A percentile compares a stretch with the other conserved stretches of the same genome.
Conservation (phyloP, 208 protist species). For the Trypanosomatidae sp. region DNA sequence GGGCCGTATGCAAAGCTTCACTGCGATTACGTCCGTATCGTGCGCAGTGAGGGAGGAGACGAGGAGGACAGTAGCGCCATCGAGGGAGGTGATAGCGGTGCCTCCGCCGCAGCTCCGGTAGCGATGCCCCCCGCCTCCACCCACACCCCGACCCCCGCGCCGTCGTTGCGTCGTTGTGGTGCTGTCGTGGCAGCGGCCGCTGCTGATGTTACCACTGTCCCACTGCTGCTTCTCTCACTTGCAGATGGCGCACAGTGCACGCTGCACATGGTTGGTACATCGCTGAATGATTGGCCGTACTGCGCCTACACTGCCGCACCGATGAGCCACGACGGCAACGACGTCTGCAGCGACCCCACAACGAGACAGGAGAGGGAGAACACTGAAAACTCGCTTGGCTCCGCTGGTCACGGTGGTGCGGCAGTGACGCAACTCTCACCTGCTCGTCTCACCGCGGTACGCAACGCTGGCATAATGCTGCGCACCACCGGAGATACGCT, state of each 20-base stretch:
- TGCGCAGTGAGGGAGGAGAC: constrained; percentile 1
- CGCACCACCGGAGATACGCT: constrained; percentile 10
- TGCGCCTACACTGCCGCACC: not conserved
- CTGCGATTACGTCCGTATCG: constrained; percentile 17
- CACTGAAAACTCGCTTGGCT: not conserved
- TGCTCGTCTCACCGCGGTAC: not conserved
- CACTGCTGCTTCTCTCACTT: constrained; percentile 18
- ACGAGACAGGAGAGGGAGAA: not conserved
- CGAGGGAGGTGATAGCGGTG: not conserved
- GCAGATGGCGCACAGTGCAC: constrained; percentile 20
- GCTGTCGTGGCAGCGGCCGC: not conserved
- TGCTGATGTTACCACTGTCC: not conserved
- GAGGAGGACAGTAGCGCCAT: not conserved
- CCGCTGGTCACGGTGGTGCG: not conserved
- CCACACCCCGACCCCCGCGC: not conserved
- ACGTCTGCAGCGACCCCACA: not conserved
- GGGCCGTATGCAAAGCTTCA: constrained; percentile 24
- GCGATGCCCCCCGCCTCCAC: not conserved
- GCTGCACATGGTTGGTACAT: constrained; percentile 22
- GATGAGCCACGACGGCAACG: not conserved
- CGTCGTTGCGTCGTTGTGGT: not conserved
- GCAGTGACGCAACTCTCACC: not conserved
- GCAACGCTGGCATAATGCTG: constrained; percentile 17
- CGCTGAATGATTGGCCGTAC: constrained; percentile 20
- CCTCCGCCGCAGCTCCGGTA: not conserved